These are phyloP conservation scores for Fusarium virguliforme DNA, from an alignment of 2,329 filamentous ascomycete species.

Conservation along the genomic window DNA sequence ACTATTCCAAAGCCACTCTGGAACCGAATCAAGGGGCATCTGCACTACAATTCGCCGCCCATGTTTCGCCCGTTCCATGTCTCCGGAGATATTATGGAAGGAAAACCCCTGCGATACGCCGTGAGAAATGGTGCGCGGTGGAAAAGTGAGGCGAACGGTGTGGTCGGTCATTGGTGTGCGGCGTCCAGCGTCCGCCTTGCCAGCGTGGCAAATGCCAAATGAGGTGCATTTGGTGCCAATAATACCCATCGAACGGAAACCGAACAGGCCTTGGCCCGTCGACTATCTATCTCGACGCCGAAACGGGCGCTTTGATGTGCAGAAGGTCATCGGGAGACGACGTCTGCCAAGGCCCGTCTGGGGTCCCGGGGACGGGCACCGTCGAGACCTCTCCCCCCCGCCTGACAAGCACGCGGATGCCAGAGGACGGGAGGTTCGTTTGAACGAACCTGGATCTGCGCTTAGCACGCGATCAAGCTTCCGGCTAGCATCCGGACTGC, in stretches of 20 bases:
- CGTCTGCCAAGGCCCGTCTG: conserved; percentile 32
- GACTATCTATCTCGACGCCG: conserved; percentile 21
- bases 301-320: conserved; percentile 24
- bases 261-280: conserved; percentile 20
- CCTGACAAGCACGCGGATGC: conserved; percentile 8
- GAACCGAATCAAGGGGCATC: conserved; percentile 44
- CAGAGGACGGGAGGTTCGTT: conserved; percentile 7
- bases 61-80: conserved; percentile 47
- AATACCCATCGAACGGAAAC: conserved; percentile 22
- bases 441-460: conserved; percentile 45
- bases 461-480: conserved; percentile 39
- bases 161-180: conserved; percentile 49
- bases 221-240: conserved; percentile 43
- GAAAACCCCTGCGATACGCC: conserved; percentile 48
- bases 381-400: not conserved
- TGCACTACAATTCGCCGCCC: conserved; percentile 42
- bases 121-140: conserved; percentile 36
- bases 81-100: conserved; percentile 45
- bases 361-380: not conserved
- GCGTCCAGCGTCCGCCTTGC: conserved; percentile 48
- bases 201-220: conserved; percentile 52
- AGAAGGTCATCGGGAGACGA: conserved; percentile 19
- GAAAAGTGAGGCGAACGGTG: conserved; percentile 53
- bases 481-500: conserved; percentile 12
- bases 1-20: conserved; percentile 39